Conservation (phyloP, 805 yeast genomes). For the Cyberlindnera japonica region DNA sequence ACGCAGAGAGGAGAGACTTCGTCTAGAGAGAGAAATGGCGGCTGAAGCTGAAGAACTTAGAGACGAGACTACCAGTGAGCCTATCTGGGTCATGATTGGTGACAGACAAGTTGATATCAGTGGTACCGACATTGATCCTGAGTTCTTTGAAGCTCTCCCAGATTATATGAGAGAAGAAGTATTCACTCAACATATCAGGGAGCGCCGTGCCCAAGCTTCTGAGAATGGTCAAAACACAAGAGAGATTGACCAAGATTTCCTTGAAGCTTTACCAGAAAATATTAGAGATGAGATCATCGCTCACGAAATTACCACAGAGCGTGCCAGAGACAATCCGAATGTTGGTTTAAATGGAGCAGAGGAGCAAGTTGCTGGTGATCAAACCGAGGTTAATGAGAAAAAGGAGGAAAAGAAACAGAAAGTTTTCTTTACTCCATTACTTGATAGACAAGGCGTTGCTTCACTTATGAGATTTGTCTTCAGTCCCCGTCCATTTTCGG, state of each 20-base stretch:
- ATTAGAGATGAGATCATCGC: conserved; percentile 60
- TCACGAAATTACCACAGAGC: conserved; percentile 36
- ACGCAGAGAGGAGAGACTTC: conserved; percentile 22
- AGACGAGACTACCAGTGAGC: conserved; percentile 34
- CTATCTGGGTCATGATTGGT: conserved; percentile 69
- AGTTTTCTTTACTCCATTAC: conserved; percentile 56
- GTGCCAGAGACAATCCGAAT: conserved; percentile 20
- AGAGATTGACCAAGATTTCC: conserved; percentile 76
- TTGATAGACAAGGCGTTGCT: conserved; percentile 74
- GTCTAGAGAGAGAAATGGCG: conserved; percentile 26
- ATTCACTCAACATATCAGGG: conserved; percentile 76
- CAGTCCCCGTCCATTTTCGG: conserved; percentile 62
- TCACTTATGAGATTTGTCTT: conserved; percentile 68
- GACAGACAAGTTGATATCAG: conserved; percentile 79
- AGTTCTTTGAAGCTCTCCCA: conserved; percentile 83
- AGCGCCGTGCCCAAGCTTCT: conserved; percentile 58
- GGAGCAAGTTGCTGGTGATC: conserved; percentile 16
- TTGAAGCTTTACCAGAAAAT: conserved; percentile 71
- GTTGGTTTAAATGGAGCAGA: neutral
- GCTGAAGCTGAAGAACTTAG: conserved; percentile 16
- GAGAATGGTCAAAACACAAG: conserved; percentile 43
- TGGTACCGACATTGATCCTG: conserved; percentile 90
- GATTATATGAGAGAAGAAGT: conserved; percentile 93
- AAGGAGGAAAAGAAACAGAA: conserved; percentile 34
- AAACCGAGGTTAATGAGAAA: conserved; percentile 7